Conservation (phyloP, 306 rosid genomes). For the Geum urbanum region DNA sequence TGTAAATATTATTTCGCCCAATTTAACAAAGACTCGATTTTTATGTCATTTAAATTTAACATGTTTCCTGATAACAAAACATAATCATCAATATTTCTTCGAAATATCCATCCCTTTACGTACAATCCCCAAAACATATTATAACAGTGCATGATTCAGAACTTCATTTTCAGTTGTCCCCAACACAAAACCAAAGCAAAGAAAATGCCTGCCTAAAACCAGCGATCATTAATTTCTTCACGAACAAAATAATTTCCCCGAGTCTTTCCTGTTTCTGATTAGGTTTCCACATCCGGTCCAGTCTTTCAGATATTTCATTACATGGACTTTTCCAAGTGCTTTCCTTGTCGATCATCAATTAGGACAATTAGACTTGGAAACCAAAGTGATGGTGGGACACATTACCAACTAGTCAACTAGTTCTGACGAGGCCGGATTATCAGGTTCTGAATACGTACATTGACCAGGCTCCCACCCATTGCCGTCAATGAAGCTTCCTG, state of each 20-base stretch:
- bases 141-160: too few relatives aligned
- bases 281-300: not conserved
- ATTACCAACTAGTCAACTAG: not conserved
- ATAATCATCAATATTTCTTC: too few relatives aligned
- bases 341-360: not conserved
- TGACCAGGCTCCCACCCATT: not conserved
- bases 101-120: too few relatives aligned
- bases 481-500: not conserved
- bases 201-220: not conserved
- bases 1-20: too few relatives aligned
- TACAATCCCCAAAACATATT: too few relatives aligned
- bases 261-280: not conserved
- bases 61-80: too few relatives aligned
- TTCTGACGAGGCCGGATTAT: too few relatives aligned
- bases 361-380: not conserved
- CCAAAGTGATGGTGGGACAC: not conserved
- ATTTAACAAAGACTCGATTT: too few relatives aligned
- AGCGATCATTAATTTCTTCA: not conserved
- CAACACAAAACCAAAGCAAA: too few relatives aligned
- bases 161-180: too few relatives aligned
- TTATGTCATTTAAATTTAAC: too few relatives aligned
- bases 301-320: not conserved
- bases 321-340: constrained; percentile 3
- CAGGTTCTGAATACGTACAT: not conserved
- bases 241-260: not conserved